Evolutionary conservation across 2,329 filamentous ascomycete genomes (phyloP), one percentile per base, ranked within the genome.

Genomic region (Trichophaea hybrida): DNA sequence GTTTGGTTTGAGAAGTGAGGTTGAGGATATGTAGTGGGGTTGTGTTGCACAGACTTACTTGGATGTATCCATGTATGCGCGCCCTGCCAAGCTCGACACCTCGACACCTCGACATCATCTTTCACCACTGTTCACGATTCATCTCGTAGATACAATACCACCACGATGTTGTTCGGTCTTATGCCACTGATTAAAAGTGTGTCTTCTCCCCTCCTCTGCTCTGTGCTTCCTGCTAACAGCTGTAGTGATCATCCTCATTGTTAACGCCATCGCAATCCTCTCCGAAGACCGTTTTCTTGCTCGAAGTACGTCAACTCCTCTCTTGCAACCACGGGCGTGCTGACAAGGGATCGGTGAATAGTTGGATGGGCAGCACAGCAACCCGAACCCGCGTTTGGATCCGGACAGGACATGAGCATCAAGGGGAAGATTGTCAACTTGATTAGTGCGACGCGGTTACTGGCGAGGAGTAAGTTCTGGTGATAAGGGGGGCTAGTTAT

Each of bases 241-340:
- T n/a, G 6, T 17, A 24, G 86, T 91, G 67, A 80, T 82, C 68
- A 78, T 94, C 71, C 87, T 97, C 70, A 80, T 97, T 71, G 83
- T 93, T 74, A 98, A 98, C 74, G 88, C 88, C 66, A 85, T 97
- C 71, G 88, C 90, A 65, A 83, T 96, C 70, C 85, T 97, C 66
- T 94, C 88, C 68, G 90, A 69, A 66, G 68, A 69, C 55, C 63
- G 68, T 15, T 69, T 69, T 49, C 64, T 69, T 32, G 68, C 75
- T 59, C 82, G 88, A 73, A 89, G 24, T 24, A 24, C 24, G 24
- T 75, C 84, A 82, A 66, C 57, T 24, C 34, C n/a, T 4, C 31
- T 57, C 15, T 8, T 12, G 48, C 12, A 32, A n/a, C 31, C 17
- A 55, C 57, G 55, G 43, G 34, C 33, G 15, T 17, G 43, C 57